Evolutionary conservation across 2,329 filamentous ascomycete genomes (phyloP), one percentile per base, ranked within the genome.

Genomic region (Rugonectria rugulosa): DNA sequence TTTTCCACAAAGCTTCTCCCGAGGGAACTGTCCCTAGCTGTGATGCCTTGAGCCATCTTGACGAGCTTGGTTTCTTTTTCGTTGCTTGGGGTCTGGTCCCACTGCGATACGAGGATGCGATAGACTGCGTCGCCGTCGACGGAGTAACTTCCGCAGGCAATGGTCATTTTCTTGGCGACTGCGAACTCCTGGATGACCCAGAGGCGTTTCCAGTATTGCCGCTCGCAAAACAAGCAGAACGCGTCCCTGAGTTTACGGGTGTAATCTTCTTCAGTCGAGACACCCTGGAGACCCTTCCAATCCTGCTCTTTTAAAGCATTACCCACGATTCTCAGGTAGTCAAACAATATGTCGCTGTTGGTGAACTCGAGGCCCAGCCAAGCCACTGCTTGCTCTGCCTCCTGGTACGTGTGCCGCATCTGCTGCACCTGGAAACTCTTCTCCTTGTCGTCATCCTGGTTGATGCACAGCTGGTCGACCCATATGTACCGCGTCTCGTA

Each of bases 181-280:
- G 50, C 48, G 23, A 54, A 61, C 34, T 61, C 59, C 21, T 61
- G 59, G 10, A 61, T 52, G n/a, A 61, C 45, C 59, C 59, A 60
- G n/a, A 61, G 47, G 2, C 59, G 59, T 5, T 49, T 49, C 59
- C 59, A 61, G 20, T 61, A 61, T 4, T 27, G 29, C 24, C 50
- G 21, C 15, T 49, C 20, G 21, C 50, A 61, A 3, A 61, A 38
- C 5, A 5, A 2, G 5, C 46, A n/a, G 15, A 57, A 56, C 2
- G 56, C 57, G 14, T 26, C 32, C 3, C 34, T 21, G 10, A 58
- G 47, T 1, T 21, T 31, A 6, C 1, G n/a, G 1, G 48, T 19
- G 19, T 34, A 14, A 2, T 12, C 17, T 4, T 41, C 42, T 11
- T 48, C n/a, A 1, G 32, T 17, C 23, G 49, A 44, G 2, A 60